A percentile compares a stretch with the other conserved stretches of the same genome.
phyloP scores from a whole-genome alignment of 495 filamentous ascomycete genomes.

The Trichoderma gamsii region DNA sequence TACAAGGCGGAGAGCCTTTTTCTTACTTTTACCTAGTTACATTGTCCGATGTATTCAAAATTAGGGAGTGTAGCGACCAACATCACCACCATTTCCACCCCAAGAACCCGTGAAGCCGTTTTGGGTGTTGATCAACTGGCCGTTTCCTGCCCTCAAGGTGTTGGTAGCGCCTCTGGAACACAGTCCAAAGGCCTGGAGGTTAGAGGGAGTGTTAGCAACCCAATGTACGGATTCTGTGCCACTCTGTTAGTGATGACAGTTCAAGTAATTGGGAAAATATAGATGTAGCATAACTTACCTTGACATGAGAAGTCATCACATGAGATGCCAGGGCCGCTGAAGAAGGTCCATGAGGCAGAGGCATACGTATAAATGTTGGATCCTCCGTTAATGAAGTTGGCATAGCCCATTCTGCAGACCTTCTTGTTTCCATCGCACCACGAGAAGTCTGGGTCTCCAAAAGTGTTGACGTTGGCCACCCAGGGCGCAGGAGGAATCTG shows the following conservation, averaged over 20 bases:
- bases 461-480: slow-evolving; percentile 34
- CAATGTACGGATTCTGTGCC: slow-evolving; percentile 27
- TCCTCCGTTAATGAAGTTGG: slow-evolving; percentile 54
- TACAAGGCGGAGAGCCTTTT: background rate
- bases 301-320: slow-evolving; percentile 34
- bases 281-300: slow-evolving; percentile 15
- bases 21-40: background rate
- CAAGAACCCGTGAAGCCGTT: slow-evolving; percentile 47
- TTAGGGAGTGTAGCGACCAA: slow-evolving; percentile 37
- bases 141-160: slow-evolving; percentile 26
- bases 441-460: slow-evolving; percentile 52
- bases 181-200: slow-evolving; percentile 35
- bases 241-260: background rate
- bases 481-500: slow-evolving; percentile 42
- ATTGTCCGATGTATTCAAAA: background rate
- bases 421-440: slow-evolving; percentile 32
- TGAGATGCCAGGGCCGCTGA: slow-evolving; percentile 41
- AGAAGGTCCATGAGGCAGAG: slow-evolving; percentile 65
- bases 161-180: slow-evolving; percentile 31
- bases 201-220: slow-evolving; percentile 27
- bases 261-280: background rate
- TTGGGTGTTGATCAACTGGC: slow-evolving; percentile 28
- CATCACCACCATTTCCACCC: slow-evolving; percentile 41
- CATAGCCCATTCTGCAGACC: slow-evolving; percentile 38
- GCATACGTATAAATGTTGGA: slow-evolving; percentile 51